phyloP scores from a whole-genome alignment of 139 green algal genomes.

The Pseudopediastrum boryanum region DNA sequence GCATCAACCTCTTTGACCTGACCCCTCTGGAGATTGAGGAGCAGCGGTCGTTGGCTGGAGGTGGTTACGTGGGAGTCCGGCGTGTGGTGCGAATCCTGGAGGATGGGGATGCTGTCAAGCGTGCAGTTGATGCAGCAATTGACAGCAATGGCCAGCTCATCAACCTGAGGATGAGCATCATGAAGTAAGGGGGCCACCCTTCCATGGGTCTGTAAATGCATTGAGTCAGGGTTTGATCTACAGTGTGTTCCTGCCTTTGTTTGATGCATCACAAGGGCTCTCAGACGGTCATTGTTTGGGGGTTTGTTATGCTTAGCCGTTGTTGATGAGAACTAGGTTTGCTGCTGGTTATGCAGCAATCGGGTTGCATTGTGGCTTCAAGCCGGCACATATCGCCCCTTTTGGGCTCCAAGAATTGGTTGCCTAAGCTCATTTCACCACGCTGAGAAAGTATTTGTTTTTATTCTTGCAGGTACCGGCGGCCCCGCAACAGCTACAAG shows the following conservation, averaged over 20 bases:
- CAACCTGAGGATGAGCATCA: slow-evolving; percentile 89
- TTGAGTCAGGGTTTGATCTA: no score
- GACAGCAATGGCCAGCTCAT: slow-evolving; percentile 76
- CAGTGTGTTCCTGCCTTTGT: no score
- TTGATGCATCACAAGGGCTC: no score
- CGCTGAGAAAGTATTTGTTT: not conserved
- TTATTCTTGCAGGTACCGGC: slow-evolving; percentile 15
- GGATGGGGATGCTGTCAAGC: slow-evolving; percentile 56
- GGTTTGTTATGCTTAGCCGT: no score
- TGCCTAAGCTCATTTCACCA: no score
- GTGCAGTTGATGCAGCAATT: slow-evolving; percentile 64
- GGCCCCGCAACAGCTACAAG: slow-evolving; percentile 23
- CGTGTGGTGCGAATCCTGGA: slow-evolving; percentile 79
- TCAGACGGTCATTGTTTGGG: no score
- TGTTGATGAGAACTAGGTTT: no score
- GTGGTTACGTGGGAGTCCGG: slow-evolving; percentile 85
- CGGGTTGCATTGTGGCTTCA: no score
- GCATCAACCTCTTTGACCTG: not conserved
- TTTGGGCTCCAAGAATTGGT: no score
- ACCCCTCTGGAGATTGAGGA: slow-evolving; percentile 45
- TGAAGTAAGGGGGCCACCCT: slow-evolving; percentile 66
- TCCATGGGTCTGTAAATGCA: no score
- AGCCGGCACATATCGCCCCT: no score
- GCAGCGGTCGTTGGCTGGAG: slow-evolving; percentile 58
- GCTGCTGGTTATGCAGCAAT: no score